Percentiles rank a stretch among this genome's conserved stretches.
These are phyloP conservation scores for Wickerhamiella musiphila DNA, from an alignment of 805 yeast genomes.

Conservation along the genomic window DNA sequence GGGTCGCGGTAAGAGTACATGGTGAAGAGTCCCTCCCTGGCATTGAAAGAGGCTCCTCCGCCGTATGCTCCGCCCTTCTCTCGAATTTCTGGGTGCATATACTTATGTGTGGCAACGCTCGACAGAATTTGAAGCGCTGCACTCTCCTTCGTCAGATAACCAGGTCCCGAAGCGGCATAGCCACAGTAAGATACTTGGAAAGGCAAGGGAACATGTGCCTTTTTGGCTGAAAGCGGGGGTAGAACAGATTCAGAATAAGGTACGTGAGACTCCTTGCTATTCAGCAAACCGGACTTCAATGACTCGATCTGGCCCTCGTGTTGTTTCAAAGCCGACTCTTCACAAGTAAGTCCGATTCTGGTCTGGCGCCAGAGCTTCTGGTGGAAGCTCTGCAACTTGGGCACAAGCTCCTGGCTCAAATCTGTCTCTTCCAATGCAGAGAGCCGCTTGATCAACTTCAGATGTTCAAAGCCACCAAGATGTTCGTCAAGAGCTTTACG, in stretches of 20 bases:
- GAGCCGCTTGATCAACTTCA: conserved; percentile 48
- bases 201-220: conserved; percentile 51
- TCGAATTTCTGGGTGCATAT: conserved; percentile 74
- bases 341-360: conserved; percentile 16
- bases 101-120: conserved; percentile 62
- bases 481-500: conserved; percentile 44
- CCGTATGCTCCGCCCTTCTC: conserved; percentile 98
- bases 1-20: conserved; percentile 93
- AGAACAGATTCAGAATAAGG: neutral
- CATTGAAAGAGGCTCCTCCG: conserved; percentile 77
- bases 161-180: conserved; percentile 44
- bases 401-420: conserved; percentile 38
- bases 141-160: conserved; percentile 55
- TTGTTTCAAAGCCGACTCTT: conserved; percentile 10
- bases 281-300: neutral
- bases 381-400: conserved; percentile 30
- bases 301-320: conserved; percentile 6
- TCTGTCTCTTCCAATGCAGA: conserved; percentile 34
- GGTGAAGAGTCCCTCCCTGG: conserved; percentile 60
- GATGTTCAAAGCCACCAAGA: conserved; percentile 61
- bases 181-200: conserved; percentile 81
- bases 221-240: conserved; percentile 8
- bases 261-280: neutral
- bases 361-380: conserved; percentile 10
- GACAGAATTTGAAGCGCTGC: conserved; percentile 74